Evolutionary conservation across 169 alveolate species (phyloP), one percentile per base, ranked within the genome.

Genomic region (Eimeria acervulina): DNA sequence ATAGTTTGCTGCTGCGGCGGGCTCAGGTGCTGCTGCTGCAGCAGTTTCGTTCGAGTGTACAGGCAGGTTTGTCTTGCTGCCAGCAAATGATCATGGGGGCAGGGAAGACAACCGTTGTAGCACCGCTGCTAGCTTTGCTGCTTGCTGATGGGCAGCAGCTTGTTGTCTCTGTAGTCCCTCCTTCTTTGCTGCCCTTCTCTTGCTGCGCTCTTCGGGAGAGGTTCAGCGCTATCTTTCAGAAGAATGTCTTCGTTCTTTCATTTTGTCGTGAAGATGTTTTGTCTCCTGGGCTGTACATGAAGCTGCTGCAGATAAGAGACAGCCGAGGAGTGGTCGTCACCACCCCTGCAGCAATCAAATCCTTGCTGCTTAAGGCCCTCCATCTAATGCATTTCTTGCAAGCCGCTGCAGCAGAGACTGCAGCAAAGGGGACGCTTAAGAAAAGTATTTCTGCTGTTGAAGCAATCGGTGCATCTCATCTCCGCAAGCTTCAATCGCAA

Each of bases 81-180:
- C 99, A 98, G 96, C 99, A 98, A 97, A 98, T 98, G 98, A 98
- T 98, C 55, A 98, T 98, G 99, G 99, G 99, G 59, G 99, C 98
- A 12, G 99, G 99, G 23, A 98, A 98, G 97, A 98, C 99, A 40
- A 98, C 99, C 0, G 99, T 98, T 36, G 97, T 97, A 31, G 95
- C 98, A 2, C 98, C 98, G 17, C 94, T 98, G 66, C 96, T 98
- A 90, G 97, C 99, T 26, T 96, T 98, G 97, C 93, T 98, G 61
- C 93, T 98, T 70, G 98, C 98, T 12, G 98, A 97, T 90, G 98
- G 98, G 13, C 61, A 96, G 61, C 70, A 97, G 90, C 95, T 98
- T 66, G 98, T 98, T 38, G 97, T 96, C 70, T 97, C 97, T 59
- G 81, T 92, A 23, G 96, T 98, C 40, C 99, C 99, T 17, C 98